A percentile compares a stretch with the other conserved stretches of the same genome.
Conservation (phyloP, 352 stramenopile species). For the Phytophthora cactorum region DNA sequence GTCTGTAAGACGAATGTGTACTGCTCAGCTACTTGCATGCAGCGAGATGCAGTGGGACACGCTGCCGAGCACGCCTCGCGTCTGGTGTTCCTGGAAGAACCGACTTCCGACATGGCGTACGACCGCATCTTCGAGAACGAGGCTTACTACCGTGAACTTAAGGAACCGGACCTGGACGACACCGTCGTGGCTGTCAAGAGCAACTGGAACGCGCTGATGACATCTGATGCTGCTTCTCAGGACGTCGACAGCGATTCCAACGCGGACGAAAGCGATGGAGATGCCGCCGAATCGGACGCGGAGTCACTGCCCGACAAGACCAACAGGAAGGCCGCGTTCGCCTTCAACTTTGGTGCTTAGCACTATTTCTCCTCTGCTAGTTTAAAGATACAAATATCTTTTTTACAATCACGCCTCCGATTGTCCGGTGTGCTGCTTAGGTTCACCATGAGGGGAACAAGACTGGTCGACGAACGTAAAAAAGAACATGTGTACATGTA, state of each 20-base stretch:
- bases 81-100: constrained; percentile 72
- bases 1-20: constrained; percentile 87
- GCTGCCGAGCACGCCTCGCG: constrained; percentile 71
- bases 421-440: too few species aligned
- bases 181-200: constrained; percentile 48
- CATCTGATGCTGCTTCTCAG: constrained; percentile 14
- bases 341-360: constrained; percentile 53
- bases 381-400: too few species aligned
- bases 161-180: constrained; percentile 41
- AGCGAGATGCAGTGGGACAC: constrained; percentile 46
- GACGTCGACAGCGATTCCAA: constrained; percentile 22
- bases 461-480: too few species aligned
- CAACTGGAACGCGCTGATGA: constrained; percentile 52
- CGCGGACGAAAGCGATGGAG: constrained; percentile 27
- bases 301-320: constrained; percentile 22
- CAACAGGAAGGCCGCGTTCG: constrained; percentile 35
- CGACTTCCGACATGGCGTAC: constrained; percentile 41
- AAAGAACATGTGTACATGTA: too few species aligned
- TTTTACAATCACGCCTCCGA: too few species aligned
- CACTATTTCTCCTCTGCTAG: neutral
- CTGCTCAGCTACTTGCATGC: constrained; percentile 62
- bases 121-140: constrained; percentile 62
- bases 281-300: constrained; percentile 20
- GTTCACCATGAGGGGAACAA: too few species aligned
- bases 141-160: constrained; percentile 61